Evolutionary conservation across 306 rosid species (phyloP), one percentile per base, ranked within the genome.

Genomic region (Lathyrus sativus): DNA sequence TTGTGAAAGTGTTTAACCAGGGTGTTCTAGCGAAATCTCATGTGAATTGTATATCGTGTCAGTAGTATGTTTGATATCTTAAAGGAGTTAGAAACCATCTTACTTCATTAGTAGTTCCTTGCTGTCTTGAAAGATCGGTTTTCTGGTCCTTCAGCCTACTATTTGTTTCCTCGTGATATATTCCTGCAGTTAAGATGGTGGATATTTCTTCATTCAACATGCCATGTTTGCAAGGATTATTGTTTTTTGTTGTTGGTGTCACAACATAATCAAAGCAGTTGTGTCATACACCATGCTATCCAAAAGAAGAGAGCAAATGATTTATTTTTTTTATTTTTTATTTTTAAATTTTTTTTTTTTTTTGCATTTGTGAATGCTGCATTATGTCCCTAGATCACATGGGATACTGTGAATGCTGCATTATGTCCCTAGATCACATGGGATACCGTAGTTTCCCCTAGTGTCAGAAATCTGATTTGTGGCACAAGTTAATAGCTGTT

Each of bases 401-500:
- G 56, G 56, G 45, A 12, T 79, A 11, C 70, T 78, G 74, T 42
- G 62, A 22, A 67, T 24, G 45, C 42, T 39, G 28, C n/a, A 2
- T 69, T 14, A 44, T 63, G 12, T 18, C 9, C 60, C 1, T 18
- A 24, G 15, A 67, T 13, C 70, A 57, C 11, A 63, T 15, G 57
- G 57, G 46, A 13, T 79, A 11, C 70, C 29, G 56, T 58, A 65
- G 61, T 33, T 4, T 18, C 12, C 28, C 29, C 17, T 58, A 22
- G 18, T 37, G 19, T 60, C 61, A 1, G 45, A 19, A 37, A 60
- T 70, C 58, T 42, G 51, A 11, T 51, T 51, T 80, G 67, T 62
- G 57, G 11, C 26, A 28, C 51, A 49, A 29, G 4, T 39, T 41
- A 26, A 73, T 45, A 37, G 35, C 42, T 7, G 2, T 44, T 49